Evolutionary conservation across 1,284 basidiomycete species (phyloP).

Genomic region (Cyathus olla): DNA sequence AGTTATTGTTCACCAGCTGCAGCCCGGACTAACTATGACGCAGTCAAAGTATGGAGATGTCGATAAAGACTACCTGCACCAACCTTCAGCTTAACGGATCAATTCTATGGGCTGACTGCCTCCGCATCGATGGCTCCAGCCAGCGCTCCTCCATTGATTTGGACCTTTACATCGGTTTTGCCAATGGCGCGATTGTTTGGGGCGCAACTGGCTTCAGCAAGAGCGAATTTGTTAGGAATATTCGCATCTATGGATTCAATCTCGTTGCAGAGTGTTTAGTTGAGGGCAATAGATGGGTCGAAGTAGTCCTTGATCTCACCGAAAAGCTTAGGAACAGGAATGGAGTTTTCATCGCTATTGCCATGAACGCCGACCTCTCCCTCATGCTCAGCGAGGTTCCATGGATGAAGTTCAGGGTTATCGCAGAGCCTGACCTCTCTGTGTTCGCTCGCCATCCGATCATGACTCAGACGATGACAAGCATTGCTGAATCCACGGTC

Average conservation of each 20-base stretch:
- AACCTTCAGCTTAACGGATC: too few species aligned
- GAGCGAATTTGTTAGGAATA: neutral
- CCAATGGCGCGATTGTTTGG: neutral
- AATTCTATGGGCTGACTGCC: too few species aligned
- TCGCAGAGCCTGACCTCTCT: slow-evolving; percentile 1
- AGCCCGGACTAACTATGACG: too few species aligned
- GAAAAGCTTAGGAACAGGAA: neutral
- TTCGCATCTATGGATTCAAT: neutral
- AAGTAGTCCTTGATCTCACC: neutral
- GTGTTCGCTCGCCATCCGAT: neutral
- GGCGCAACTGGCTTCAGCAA: neutral
- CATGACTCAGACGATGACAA: neutral
- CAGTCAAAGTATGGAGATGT: too few species aligned
- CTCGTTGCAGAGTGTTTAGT: neutral
- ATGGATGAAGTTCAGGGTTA: slow-evolving; percentile 1
- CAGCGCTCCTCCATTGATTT: neutral
- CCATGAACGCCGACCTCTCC: neutral
- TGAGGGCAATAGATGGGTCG: neutral
- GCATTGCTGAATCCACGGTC: neutral
- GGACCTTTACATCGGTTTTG: neutral
- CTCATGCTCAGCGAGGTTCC: slow-evolving; percentile 1
- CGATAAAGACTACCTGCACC: too few species aligned
- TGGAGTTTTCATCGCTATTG: neutral
- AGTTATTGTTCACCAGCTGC: too few species aligned
- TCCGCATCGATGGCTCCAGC: neutral